Evolutionary conservation across 2,329 filamentous ascomycete genomes (phyloP), one percentile per base, ranked within the genome.

Genomic region (Mycocentrospora acerina): DNA sequence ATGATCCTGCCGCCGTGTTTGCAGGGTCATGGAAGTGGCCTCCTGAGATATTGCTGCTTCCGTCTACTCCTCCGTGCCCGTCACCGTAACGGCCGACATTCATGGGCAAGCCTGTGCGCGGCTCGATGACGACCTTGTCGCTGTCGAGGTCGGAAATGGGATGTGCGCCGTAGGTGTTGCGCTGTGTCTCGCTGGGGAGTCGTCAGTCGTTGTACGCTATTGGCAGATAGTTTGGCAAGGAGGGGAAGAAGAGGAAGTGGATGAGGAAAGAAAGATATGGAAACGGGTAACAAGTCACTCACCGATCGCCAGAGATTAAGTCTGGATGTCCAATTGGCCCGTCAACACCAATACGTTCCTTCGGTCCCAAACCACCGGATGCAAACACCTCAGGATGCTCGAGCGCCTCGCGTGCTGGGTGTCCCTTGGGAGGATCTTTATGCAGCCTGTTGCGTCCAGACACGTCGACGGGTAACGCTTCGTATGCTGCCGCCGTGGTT

Each of bases 91-190:
- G 62, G 30, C 55, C 64, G 0, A 63, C 57, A 33, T 72, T 67
- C 66, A 69, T 68, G 6, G 67, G 67, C 1, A 71, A 48, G 3
- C 69, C 68, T 2, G 69, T 71, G 24, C 64, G 60, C 4, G 66
- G 65, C 40, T 72, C 66, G 8, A 47, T 67, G 11, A 67, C 63
- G 3, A 50, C 51, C 30, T 29, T 35, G 29, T 54, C 37, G 13
- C 50, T 42, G 3, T 55, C 56, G 4, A 46, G 17, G 24, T 53
- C 48, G 2, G 47, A 47, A 4, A 41, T 14, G 2, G 51, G 42
- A 29, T 56, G 54, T 7, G 52, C 53, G 35, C 55, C 55, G 14
- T 55, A 58, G 17, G 43, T 43, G 24, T 47, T 50, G 24, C 44
- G 17, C 8, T 32, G 29, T 9, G 48, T 57, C 39, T 55, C 43